Percentiles rank a stretch among this genome's conserved stretches.
These are phyloP conservation scores for Vigna hirtella DNA, from an alignment of 306 rosid species.

Conservation along the genomic window DNA sequence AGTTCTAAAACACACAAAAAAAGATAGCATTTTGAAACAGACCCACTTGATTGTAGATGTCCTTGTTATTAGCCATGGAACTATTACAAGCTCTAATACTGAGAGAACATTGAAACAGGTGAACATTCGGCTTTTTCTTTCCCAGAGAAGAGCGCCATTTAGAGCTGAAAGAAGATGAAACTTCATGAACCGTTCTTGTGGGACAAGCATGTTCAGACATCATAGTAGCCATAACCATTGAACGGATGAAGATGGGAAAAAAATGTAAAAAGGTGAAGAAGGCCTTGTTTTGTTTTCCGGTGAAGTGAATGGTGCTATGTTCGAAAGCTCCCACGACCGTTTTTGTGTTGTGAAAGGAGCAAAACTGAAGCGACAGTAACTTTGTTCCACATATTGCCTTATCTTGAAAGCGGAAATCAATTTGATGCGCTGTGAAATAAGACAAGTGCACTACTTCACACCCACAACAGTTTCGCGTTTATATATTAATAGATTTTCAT, in stretches of 20 bases:
- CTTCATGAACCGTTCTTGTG: slow-evolving; percentile 36
- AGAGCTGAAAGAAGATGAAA: slow-evolving; percentile 44
- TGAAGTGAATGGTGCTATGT: background rate
- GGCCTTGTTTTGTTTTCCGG: background rate
- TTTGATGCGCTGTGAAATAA: slow-evolving; percentile 7
- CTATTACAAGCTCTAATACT: slow-evolving; percentile 58
- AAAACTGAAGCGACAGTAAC: background rate
- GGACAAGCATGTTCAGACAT: slow-evolving; percentile 46
- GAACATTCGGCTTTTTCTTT: slow-evolving; percentile 38
- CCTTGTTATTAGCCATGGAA: slow-evolving; percentile 54
- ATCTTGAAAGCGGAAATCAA: slow-evolving; percentile 28
- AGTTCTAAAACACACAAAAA: slow-evolving; percentile 22
- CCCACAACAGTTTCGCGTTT: background rate
- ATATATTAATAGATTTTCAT: no score
- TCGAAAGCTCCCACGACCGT: slow-evolving; percentile 6
- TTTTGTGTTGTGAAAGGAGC: background rate
- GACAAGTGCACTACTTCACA: slow-evolving; percentile 33
- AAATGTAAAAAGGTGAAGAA: background rate
- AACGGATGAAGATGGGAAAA: background rate
- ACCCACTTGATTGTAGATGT: slow-evolving; percentile 81
- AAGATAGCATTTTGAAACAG: slow-evolving; percentile 44
- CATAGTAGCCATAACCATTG: slow-evolving; percentile 46
- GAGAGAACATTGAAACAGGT: slow-evolving; percentile 30
- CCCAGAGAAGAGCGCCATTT: slow-evolving; percentile 42
- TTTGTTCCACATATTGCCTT: slow-evolving; percentile 20